Base-by-base conservation (phyloP, 495 filamentous ascomycete genomes). In the Neurospora sp. region DNA sequence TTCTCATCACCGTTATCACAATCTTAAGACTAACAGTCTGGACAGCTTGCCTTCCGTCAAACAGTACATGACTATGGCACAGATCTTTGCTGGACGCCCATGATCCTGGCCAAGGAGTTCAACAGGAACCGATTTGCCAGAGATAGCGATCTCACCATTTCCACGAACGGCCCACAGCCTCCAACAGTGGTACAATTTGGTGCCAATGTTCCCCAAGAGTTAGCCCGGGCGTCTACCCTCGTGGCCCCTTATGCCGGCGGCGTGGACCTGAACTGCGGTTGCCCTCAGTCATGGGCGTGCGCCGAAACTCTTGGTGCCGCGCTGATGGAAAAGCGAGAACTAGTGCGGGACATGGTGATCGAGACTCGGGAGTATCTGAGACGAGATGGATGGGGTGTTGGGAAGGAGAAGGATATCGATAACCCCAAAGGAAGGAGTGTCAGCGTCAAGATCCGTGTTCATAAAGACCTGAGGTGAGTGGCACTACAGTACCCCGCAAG, bases 101-200 rank as follows among this genome's bases (percentile, higher is more conserved):
- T 92, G 90, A 88, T 91, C 74, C 81, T 92, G 40, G 89, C 90
- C 59, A 91, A 91, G 76, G 90, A 92, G 79, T 92, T 91, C 77
- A 89, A 90, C 76, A 82, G 90, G 35, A 88, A 81, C 75, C 73
- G 76, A 8, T 78, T 85, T 69, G 90, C 90, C 44, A 82, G 90
- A 71, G 86, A 90, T 73, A 87, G 85, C 77, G 89, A 84, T 69
- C 78, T 85, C 69, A 80, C 80, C 20, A 74, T 81, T 68, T 83
- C 75, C n/a, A 78, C 76, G 41, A 42, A 40, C 10, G 84, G 84
- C 78, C 74, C 86, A 78, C 83, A 87, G 22, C 80, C 84, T 8
- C 87, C 88, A 16, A 88, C 89, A 59, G 85, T 92, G 37, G 85
- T 88, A 35, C 90, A 92, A 75, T 90, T 91, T 78, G 90, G 88